A percentile compares a stretch with the other conserved stretches of the same genome.
These are phyloP conservation scores for Pythium brachiatum DNA, from an alignment of 352 stramenopile species.

Conservation along the genomic window DNA sequence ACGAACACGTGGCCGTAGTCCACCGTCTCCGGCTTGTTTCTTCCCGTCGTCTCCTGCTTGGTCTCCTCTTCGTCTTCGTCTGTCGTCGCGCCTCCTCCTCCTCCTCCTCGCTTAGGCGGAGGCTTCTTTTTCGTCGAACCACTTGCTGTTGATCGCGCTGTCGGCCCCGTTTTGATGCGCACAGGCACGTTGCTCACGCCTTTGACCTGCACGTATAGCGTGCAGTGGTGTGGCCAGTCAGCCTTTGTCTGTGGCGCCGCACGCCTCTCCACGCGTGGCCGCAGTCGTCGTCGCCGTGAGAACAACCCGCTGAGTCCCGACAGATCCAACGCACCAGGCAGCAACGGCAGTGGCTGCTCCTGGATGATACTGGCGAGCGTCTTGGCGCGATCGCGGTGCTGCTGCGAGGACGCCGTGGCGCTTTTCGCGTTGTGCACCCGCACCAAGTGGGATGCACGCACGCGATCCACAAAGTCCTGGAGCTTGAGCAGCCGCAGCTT, in stretches of 20 bases:
- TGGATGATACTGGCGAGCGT: slow-evolving; percentile 75
- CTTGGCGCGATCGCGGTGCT: slow-evolving; percentile 19
- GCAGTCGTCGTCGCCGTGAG: slow-evolving; percentile 44
- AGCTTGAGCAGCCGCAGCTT: slow-evolving; percentile 49
- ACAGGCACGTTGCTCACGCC: slow-evolving; percentile 73
- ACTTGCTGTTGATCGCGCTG: not conserved
- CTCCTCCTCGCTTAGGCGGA: not conserved
- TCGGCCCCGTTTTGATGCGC: slow-evolving; percentile 24
- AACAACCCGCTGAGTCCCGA: slow-evolving; percentile 56
- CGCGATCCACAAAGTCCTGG: slow-evolving; percentile 62
- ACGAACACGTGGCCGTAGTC: slow-evolving; percentile 57
- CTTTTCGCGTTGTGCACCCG: slow-evolving; percentile 9
- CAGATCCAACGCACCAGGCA: slow-evolving; percentile 65
- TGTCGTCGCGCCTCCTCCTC: not conserved
- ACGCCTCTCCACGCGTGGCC: slow-evolving; percentile 37
- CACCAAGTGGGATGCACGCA: slow-evolving; percentile 34
- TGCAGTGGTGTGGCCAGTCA: slow-evolving; percentile 63
- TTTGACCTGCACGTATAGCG: slow-evolving; percentile 84
- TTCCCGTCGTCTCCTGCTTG: not conserved
- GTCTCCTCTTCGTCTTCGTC: slow-evolving; percentile 21
- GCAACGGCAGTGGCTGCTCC: slow-evolving; percentile 77
- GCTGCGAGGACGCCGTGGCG: slow-evolving; percentile 1
- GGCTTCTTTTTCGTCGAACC: slow-evolving; percentile 2
- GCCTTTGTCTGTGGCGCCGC: slow-evolving; percentile 26
- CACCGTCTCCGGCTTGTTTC: not conserved